phyloP scores from a whole-genome alignment of 768 basidiomycete species.

The Clitopilus passeckerianus region DNA sequence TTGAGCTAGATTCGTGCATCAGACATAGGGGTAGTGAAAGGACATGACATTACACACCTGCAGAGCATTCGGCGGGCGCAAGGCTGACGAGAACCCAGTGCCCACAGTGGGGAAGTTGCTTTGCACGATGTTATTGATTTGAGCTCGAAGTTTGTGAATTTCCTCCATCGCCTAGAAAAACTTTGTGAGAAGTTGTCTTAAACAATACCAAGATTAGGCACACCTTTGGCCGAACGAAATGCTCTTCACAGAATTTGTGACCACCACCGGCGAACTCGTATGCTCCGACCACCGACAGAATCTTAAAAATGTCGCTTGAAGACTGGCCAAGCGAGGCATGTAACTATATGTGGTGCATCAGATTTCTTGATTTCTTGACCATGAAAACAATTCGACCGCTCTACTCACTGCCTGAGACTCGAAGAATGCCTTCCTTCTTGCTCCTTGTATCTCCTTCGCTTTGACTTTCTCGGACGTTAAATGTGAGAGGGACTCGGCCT shows the following conservation, averaged over 20 bases:
- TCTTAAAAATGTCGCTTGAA: conserved; percentile 81
- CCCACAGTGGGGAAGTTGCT: conserved; percentile 68
- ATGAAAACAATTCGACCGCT: background rate
- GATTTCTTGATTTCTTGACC: background rate
- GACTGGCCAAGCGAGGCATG: conserved; percentile 78
- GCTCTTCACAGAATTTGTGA: conserved; percentile 75
- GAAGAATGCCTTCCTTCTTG: conserved; percentile 75
- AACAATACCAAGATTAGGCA: conserved; percentile 5
- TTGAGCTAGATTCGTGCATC: conserved; percentile 60
- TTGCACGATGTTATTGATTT: conserved; percentile 81
- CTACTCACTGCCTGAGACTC: conserved; percentile 67
- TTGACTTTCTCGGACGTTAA: conserved; percentile 41
- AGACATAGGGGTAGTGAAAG: background rate
- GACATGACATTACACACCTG: conserved; percentile 47
- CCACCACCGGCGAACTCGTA: conserved; percentile 89
- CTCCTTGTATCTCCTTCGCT: conserved; percentile 53
- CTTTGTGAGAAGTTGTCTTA: background rate
- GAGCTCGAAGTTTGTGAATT: conserved; percentile 90
- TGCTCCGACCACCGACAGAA: conserved; percentile 92
- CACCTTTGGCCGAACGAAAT: conserved; percentile 91
- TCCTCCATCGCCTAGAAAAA: conserved; percentile 89
- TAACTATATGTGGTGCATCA: conserved; percentile 33
- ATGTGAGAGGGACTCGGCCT: conserved; percentile 32
- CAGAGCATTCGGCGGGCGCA: conserved; percentile 70
- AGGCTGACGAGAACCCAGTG: conserved; percentile 54